A percentile compares a stretch with the other conserved stretches of the same genome.
Evolutionary conservation across 768 basidiomycete species (phyloP).

Genomic region (Agrocybe praecox): DNA sequence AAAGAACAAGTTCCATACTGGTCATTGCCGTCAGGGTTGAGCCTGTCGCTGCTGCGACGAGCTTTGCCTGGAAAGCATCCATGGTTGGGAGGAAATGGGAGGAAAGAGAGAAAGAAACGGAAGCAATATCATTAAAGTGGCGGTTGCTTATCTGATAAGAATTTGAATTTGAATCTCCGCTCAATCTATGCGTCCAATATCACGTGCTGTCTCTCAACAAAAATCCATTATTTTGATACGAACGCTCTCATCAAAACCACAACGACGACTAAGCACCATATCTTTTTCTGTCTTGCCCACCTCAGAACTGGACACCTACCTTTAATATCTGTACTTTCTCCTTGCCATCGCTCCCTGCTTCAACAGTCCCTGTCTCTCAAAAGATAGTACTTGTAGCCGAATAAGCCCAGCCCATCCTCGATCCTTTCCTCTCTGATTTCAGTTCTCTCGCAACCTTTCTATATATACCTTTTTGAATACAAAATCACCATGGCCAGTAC

Average conservation of each 20-base stretch:
- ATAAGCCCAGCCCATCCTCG: slow-evolving; percentile 3
- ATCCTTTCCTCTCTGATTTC: slow-evolving; percentile 13
- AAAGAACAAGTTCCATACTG: slow-evolving; percentile 45
- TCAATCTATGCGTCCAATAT: background rate
- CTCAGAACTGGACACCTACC: slow-evolving; percentile 5
- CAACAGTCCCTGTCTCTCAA: slow-evolving; percentile 8
- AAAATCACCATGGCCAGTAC: slow-evolving; percentile 31
- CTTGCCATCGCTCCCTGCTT: slow-evolving; percentile 7
- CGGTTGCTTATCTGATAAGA: slow-evolving; percentile 38
- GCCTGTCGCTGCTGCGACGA: slow-evolving; percentile 78
- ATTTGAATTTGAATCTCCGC: slow-evolving; percentile 13
- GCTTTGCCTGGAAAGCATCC: slow-evolving; percentile 79
- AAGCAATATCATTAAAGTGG: slow-evolving; percentile 5
- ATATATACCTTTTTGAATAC: slow-evolving; percentile 14
- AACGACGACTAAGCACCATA: slow-evolving; percentile 12
- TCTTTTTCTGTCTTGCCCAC: background rate
- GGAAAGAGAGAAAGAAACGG: slow-evolving; percentile 8
- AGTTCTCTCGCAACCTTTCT: background rate
- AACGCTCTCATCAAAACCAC: slow-evolving; percentile 27
- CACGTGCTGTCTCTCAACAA: slow-evolving; percentile 23
- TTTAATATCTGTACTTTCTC: slow-evolving; percentile 17
- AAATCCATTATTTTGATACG: slow-evolving; percentile 19
- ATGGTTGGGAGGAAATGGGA: slow-evolving; percentile 35
- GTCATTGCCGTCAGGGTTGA: slow-evolving; percentile 83
- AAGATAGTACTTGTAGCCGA: slow-evolving; percentile 2